These are phyloP conservation scores for Porpolomopsis calyptriformis DNA, from an alignment of 768 basidiomycete species.

Conservation along the genomic window DNA sequence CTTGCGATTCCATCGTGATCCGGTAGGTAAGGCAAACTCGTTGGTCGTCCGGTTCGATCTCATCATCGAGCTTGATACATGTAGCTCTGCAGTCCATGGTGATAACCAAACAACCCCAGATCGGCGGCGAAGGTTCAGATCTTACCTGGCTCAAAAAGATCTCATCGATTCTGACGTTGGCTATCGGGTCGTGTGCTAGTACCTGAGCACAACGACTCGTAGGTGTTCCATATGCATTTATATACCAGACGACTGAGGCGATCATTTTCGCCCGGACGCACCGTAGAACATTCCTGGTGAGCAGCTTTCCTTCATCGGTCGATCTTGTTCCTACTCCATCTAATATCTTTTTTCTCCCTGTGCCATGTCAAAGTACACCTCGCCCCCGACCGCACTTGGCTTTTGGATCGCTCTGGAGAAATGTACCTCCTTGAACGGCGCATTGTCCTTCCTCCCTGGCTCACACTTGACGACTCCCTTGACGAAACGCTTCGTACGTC, in stretches of 20 bases:
- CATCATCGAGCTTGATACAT: not conserved
- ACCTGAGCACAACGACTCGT: constrained; percentile 90
- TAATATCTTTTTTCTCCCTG: constrained; percentile 6
- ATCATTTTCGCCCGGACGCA: constrained; percentile 1
- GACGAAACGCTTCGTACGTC: constrained; percentile 76
- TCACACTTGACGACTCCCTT: constrained; percentile 72
- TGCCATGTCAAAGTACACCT: constrained; percentile 58
- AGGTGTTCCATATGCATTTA: constrained; percentile 23
- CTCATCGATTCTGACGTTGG: not conserved
- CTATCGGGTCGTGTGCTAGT: constrained; percentile 34
- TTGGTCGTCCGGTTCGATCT: not conserved
- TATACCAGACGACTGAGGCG: constrained; percentile 3
- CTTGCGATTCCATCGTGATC: constrained; percentile 75
- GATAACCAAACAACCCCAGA: constrained; percentile 88
- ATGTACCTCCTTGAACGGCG: constrained; percentile 75
- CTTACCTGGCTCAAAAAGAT: not conserved
- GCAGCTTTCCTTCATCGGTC: too few species aligned
- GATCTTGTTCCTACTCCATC: too few species aligned
- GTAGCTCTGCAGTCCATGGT: constrained; percentile 87
- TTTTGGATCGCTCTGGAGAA: constrained; percentile 95
- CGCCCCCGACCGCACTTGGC: constrained; percentile 85
- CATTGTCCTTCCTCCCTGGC: constrained; percentile 82
- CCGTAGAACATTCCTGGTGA: constrained; percentile 61
- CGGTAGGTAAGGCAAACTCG: constrained; percentile 45
- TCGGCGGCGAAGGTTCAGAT: constrained; percentile 77